Evolutionary conservation across 2,329 filamentous ascomycete genomes (phyloP), one percentile per base, ranked within the genome.

Genomic region (Rhexocercosporidium sp.): DNA sequence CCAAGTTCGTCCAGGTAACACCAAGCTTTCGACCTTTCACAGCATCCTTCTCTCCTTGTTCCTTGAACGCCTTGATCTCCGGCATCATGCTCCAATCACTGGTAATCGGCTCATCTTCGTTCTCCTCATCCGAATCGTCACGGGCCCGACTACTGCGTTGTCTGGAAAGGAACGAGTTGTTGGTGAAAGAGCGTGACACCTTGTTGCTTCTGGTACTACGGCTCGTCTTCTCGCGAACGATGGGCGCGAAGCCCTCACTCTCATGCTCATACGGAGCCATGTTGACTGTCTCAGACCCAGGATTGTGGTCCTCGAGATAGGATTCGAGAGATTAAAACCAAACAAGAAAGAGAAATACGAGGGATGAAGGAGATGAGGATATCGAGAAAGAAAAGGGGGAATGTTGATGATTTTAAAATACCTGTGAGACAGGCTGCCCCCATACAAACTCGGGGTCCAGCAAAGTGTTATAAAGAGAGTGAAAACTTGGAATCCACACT

Each of bases 11-110:
- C 75, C 75, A 77, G 1, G 74, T 77, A 12, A 77, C 74, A 49
- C 75, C 75, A 9, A 77, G 69, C 46, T 70, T 71, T 44, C 84
- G 81, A 14, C 70, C 66, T 41, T 72, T 75, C 8, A 68, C 62
- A 1, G 69, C 25, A 49, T 75, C 75, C 41, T 75, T 71, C 22
- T 75, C 71, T 11, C 54, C 68, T 41, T 76, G 73, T 6, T 57
- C 22, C 14, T 64, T 49, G 11, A 74, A 37, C 1, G 66, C 71
- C 61, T 69, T 69, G 59, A 77, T 51, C 59, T 76, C 75, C 16
- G 74, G 73, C 71, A 76, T 73, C 65, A 75, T 29, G 11, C 63
- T 65, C 75, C 75, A 77, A 56, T 76, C 72, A 6, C 69, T 61
- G 2, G 70, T 62, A 29, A 74, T 70, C 2, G 71, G 72, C 20